phyloP scores from a whole-genome alignment of 2,329 filamentous ascomycete species.

The Scedosporium apiospermum region DNA sequence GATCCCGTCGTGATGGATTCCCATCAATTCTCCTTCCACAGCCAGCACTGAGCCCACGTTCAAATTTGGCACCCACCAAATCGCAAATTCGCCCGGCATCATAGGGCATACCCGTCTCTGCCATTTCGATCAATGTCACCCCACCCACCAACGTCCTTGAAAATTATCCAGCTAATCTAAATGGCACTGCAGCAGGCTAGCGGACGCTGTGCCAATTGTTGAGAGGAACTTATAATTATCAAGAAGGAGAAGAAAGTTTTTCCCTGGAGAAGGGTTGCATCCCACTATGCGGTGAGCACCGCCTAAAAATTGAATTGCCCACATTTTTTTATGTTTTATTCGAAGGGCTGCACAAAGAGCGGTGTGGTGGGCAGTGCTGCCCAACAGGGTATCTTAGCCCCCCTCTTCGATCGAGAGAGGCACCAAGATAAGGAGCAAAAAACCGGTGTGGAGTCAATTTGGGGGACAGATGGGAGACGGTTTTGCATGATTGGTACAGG shows the following conservation, averaged over 20 bases:
- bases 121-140: too few relatives aligned
- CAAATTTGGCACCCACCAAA: too few relatives aligned
- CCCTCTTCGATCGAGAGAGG: neutral
- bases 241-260: neutral
- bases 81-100: too few relatives aligned
- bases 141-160: too few relatives aligned
- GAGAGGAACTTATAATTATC: neutral
- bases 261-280: neutral
- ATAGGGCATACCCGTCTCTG: too few relatives aligned
- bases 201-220: too few relatives aligned
- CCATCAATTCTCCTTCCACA: too few relatives aligned
- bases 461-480: too few relatives aligned
- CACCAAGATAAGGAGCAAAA: neutral
- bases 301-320: neutral
- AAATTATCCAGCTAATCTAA: too few relatives aligned
- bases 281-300: neutral
- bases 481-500: neutral
- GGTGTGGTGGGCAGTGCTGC: slow-evolving; percentile 3
- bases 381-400: neutral
- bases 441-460: neutral
- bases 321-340: neutral
- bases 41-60: too few relatives aligned
- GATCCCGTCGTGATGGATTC: too few relatives aligned
- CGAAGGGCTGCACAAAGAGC: slow-evolving; percentile 1
- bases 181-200: too few relatives aligned